These are phyloP conservation scores for Geosmithia flava DNA, from an alignment of 2,329 filamentous ascomycete species.

Conservation along the genomic window DNA sequence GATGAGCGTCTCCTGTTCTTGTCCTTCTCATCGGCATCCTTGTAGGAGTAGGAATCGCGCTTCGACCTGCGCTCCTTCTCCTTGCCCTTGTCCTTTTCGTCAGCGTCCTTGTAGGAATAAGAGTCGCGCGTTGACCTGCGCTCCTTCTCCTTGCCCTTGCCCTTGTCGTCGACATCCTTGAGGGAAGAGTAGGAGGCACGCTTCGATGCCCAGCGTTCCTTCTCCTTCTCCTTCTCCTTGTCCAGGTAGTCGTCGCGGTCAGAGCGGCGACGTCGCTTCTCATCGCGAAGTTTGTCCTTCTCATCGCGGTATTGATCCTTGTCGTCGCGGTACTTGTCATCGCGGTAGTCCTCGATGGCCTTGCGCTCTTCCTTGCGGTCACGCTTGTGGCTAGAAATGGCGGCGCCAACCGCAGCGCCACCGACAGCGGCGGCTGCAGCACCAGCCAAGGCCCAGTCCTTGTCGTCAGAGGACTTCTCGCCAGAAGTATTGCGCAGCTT, in stretches of 20 bases:
- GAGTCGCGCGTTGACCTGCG: slow-evolving; percentile 9
- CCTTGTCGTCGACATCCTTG: slow-evolving; percentile 11
- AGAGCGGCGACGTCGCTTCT: slow-evolving; percentile 6
- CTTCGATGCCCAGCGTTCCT: slow-evolving; percentile 5
- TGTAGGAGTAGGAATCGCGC: slow-evolving; percentile 13
- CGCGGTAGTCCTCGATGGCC: slow-evolving; percentile 3
- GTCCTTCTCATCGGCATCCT: slow-evolving; percentile 11
- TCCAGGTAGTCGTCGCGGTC: slow-evolving; percentile 5
- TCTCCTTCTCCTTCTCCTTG: slow-evolving; percentile 8
- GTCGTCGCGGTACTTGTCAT: slow-evolving; percentile 3
- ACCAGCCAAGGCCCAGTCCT: slow-evolving; percentile 31
- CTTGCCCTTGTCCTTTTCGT: slow-evolving; percentile 4
- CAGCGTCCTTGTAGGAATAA: slow-evolving; percentile 12
- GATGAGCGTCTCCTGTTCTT: slow-evolving; percentile 13
- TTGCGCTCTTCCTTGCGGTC: slow-evolving; percentile 9
- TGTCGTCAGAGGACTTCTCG: slow-evolving; percentile 20
- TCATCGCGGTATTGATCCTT: too few relatives aligned
- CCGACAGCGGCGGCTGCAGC: slow-evolving; percentile 36
- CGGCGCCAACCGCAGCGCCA: slow-evolving; percentile 15
- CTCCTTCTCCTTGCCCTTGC: slow-evolving; percentile 1
- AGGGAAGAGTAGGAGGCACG: background rate
- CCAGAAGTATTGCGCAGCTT: slow-evolving; percentile 14
- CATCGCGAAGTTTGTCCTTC: too few relatives aligned
- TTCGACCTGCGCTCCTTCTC: slow-evolving; percentile 12
- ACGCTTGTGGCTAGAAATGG: slow-evolving; percentile 5